Percentiles rank a stretch among this genome's conserved stretches.
phyloP scores from a whole-genome alignment of 1,139 yeast genomes.

The Blastobotrys aristatus region DNA sequence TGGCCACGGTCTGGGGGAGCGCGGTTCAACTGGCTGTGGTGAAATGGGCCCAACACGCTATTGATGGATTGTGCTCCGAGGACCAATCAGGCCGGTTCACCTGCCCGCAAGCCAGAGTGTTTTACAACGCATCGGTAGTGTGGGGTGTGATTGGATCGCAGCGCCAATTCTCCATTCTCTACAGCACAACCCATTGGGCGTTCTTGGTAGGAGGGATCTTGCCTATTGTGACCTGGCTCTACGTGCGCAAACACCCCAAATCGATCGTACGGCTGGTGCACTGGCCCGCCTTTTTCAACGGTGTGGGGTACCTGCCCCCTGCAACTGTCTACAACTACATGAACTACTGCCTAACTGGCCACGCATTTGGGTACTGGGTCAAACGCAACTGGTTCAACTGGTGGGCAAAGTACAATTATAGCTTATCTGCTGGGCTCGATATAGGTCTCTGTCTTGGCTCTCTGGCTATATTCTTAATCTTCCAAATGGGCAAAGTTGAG shows the following conservation, averaged over 20 bases:
- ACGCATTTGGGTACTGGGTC: conserved; percentile 48
- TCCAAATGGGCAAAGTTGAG: conserved; percentile 36
- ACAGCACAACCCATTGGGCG: conserved; percentile 41
- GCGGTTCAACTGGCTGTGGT: conserved; percentile 39
- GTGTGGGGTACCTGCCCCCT: conserved; percentile 49
- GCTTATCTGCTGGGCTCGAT: conserved; percentile 54
- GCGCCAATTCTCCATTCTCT: conserved; percentile 41
- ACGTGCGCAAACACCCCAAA: conserved; percentile 46
- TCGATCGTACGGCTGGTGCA: conserved; percentile 40
- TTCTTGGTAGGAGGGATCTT: conserved; percentile 45
- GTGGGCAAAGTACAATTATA: conserved; percentile 64
- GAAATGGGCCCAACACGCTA: conserved; percentile 42
- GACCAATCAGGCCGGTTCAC: conserved; percentile 43
- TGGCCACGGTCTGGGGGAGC: conserved; percentile 37
- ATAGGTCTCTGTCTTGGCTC: conserved; percentile 52
- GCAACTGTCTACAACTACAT: conserved; percentile 50
- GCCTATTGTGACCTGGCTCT: conserved; percentile 43
- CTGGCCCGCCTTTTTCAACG: conserved; percentile 50
- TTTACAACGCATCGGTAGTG: conserved; percentile 51
- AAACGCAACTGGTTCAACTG: conserved; percentile 50
- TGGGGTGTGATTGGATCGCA: conserved; percentile 67
- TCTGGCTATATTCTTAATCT: conserved; percentile 44
- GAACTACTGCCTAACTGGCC: conserved; percentile 46
- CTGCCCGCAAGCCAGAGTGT: conserved; percentile 47
- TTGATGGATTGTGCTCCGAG: conserved; percentile 46